Evolutionary conservation across 495 filamentous ascomycete genomes (phyloP).

Genomic region (Xylaria telfairii): DNA sequence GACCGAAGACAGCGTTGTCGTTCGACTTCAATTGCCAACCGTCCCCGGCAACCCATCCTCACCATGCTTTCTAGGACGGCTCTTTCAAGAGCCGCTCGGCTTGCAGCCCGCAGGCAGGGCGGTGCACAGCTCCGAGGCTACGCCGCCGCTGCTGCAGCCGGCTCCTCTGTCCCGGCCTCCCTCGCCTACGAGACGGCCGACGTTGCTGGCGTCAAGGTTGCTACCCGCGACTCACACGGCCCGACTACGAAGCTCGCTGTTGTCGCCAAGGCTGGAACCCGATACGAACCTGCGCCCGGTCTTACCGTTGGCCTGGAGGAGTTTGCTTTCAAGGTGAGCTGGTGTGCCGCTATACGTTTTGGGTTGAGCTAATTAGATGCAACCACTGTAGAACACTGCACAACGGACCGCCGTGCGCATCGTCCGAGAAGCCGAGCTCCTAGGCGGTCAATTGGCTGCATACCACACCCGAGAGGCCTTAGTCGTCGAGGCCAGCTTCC

Average conservation of each 20-base stretch:
- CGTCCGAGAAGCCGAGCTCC: conserved; percentile 89
- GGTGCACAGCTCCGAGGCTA: conserved; percentile 70
- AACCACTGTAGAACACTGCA: conserved; percentile 70
- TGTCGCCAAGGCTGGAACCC: conserved; percentile 89
- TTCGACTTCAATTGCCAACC: conserved; percentile 53
- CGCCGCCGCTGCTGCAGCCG: conserved; percentile 76
- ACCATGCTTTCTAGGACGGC: conserved; percentile 87
- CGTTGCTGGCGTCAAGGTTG: conserved; percentile 85
- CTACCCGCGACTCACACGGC: conserved; percentile 83
- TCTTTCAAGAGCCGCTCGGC: conserved; percentile 77
- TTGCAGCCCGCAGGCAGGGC: conserved; percentile 72
- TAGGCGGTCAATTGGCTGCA: conserved; percentile 83
- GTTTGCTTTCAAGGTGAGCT: conserved; percentile 93
- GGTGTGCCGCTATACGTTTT: conserved; percentile 18
- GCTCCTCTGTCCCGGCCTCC: conserved; percentile 66
- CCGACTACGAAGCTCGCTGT: conserved; percentile 89
- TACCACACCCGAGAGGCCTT: conserved; percentile 93
- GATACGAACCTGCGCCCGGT: conserved; percentile 88
- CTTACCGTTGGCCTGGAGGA: conserved; percentile 87
- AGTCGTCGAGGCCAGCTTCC: conserved; percentile 89
- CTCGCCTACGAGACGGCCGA: conserved; percentile 89
- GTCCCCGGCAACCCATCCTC: conserved; percentile 56
- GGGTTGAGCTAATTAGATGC: conserved; percentile 58
- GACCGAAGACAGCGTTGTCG: conserved; percentile 40
- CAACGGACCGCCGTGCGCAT: conserved; percentile 89